Percentiles rank a stretch among this genome's conserved stretches.
Evolutionary conservation across 768 basidiomycete genomes (phyloP).

Genomic region (Mrakia gelida): DNA sequence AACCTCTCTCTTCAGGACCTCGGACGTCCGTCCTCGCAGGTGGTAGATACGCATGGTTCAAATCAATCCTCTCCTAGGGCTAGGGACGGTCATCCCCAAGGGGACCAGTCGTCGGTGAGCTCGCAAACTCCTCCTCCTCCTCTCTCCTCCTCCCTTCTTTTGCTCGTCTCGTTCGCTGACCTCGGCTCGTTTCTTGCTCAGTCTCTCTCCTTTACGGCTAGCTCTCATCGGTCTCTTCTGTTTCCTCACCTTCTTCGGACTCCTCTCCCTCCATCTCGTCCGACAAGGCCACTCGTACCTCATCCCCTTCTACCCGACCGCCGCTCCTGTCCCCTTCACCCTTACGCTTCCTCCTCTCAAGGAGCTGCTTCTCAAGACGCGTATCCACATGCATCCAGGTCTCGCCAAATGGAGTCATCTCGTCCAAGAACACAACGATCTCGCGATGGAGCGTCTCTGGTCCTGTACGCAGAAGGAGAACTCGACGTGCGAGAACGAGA

Average conservation of each 20-base stretch:
- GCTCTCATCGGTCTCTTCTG: too few species aligned
- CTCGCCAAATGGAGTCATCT: not conserved
- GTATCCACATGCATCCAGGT: too few species aligned
- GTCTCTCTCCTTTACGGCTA: too few species aligned
- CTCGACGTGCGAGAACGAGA: not conserved
- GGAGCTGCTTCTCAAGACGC: too few species aligned
- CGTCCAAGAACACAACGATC: not conserved
- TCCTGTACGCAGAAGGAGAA: not conserved
- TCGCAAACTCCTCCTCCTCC: not conserved
- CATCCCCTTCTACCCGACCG: too few species aligned
- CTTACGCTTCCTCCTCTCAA: too few species aligned
- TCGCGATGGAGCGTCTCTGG: not conserved
- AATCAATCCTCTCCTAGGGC: not conserved
- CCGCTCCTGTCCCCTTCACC: too few species aligned
- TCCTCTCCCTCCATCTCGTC: too few species aligned
- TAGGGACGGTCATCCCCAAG: too few species aligned
- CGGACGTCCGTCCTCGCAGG: not conserved
- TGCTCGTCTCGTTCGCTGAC: not conserved
- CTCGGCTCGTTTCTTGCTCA: not conserved
- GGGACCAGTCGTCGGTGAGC: not conserved
- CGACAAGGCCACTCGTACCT: too few species aligned
- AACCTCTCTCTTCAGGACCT: not conserved
- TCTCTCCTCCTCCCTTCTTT: not conserved
- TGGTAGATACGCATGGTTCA: not conserved
- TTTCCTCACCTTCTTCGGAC: too few species aligned